phyloP scores from a whole-genome alignment of 2,329 filamentous ascomycete genomes.

The Calonectria ilicicola region DNA sequence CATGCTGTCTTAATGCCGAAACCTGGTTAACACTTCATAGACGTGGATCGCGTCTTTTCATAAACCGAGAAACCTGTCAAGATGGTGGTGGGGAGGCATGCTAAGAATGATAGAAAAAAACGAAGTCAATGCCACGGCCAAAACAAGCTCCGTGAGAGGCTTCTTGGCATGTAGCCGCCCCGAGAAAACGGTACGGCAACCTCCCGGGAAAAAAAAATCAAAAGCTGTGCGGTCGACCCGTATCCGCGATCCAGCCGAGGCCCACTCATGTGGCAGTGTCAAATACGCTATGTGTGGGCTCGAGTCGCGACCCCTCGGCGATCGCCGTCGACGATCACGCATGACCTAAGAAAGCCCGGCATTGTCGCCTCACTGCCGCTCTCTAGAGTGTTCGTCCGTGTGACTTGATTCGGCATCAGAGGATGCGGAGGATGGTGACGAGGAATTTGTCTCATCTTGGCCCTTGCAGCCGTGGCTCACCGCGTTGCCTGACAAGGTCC shows the following conservation, averaged over 20 bases:
- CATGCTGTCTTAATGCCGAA: slow-evolving; percentile 49
- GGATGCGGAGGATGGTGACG: slow-evolving; percentile 48
- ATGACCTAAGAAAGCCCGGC: slow-evolving; percentile 1
- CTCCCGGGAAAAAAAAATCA: neutral
- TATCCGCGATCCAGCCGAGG: slow-evolving; percentile 5
- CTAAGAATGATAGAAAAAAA: neutral
- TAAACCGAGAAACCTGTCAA: slow-evolving; percentile 38
- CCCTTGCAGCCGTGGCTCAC: slow-evolving; percentile 44
- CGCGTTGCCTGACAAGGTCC: slow-evolving; percentile 52
- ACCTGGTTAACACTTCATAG: slow-evolving; percentile 35
- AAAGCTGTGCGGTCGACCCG: neutral
- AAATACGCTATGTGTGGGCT: slow-evolving; percentile 8
- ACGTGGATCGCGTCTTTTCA: slow-evolving; percentile 36
- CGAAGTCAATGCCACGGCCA: slow-evolving; percentile 14
- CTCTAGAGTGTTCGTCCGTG: slow-evolving; percentile 42
- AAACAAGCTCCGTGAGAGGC: neutral
- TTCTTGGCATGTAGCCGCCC: neutral
- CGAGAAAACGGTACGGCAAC: slow-evolving; percentile 5
- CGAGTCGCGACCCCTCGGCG: neutral
- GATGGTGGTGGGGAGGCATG: slow-evolving; percentile 18
- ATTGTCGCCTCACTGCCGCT: slow-evolving; percentile 35
- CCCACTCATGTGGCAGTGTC: slow-evolving; percentile 22
- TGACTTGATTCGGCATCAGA: slow-evolving; percentile 55
- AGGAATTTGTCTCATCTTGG: slow-evolving; percentile 49
- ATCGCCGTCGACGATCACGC: slow-evolving; percentile 16